Percentiles rank a stretch among this genome's conserved stretches.
phyloP scores from a whole-genome alignment of 2,329 filamentous ascomycete genomes.

The Alternaria dauci region DNA sequence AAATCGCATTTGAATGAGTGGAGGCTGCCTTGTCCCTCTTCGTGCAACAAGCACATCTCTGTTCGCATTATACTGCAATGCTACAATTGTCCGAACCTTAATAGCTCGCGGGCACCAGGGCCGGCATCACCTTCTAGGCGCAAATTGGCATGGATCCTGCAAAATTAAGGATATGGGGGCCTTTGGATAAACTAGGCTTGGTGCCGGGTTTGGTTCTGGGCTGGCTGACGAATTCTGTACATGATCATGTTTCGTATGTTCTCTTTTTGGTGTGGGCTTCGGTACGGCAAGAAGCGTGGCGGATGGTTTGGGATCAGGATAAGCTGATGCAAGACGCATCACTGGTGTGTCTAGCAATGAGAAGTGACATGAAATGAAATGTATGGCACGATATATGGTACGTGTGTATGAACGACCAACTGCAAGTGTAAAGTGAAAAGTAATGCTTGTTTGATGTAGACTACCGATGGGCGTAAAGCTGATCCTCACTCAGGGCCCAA shows the following conservation, averaged over 20 bases:
- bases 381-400: background rate
- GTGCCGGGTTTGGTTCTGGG: background rate
- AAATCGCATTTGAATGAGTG: slow-evolving; percentile 33
- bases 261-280: slow-evolving; percentile 2
- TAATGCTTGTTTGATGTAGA: background rate
- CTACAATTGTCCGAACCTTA: background rate
- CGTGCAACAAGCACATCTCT: slow-evolving; percentile 1
- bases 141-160: background rate
- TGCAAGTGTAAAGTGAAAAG: background rate
- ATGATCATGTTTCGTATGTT: slow-evolving; percentile 7
- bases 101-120: background rate
- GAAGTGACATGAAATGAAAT: slow-evolving; percentile 3
- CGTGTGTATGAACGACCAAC: background rate
- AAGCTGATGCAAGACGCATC: background rate
- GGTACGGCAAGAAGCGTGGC: background rate
- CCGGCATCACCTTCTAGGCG: background rate
- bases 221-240: slow-evolving; percentile 2
- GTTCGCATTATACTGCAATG: slow-evolving; percentile 1
- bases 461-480: background rate
- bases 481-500: background rate
- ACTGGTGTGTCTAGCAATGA: background rate
- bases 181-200: slow-evolving; percentile 2
- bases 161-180: background rate
- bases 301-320: background rate
- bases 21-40: background rate